Percentiles rank a stretch among this genome's conserved stretches.
Conservation (phyloP, 495 filamentous ascomycete species). For the Penicillium argentinense region DNA sequence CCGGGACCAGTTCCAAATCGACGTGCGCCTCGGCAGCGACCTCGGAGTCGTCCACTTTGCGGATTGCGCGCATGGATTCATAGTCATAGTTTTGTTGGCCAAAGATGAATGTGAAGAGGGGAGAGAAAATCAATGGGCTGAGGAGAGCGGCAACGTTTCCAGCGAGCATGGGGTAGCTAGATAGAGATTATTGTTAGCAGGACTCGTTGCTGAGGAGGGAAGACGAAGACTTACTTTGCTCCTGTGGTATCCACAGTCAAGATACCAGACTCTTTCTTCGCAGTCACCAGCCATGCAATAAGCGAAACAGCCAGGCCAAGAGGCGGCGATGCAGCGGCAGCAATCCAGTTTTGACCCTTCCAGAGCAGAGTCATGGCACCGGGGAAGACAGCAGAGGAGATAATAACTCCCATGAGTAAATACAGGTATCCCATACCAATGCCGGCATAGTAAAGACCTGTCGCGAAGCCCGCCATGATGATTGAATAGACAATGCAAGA, state of each 20-base stretch:
- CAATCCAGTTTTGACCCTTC: constrained; percentile 81
- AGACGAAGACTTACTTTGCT: constrained; percentile 54
- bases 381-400: constrained; percentile 81
- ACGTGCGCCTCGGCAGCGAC: constrained; percentile 65
- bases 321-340: constrained; percentile 69
- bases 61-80: constrained; percentile 79
- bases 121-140: constrained; percentile 76
- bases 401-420: constrained; percentile 89
- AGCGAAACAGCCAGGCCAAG: constrained; percentile 75
- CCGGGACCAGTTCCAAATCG: constrained; percentile 69
- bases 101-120: constrained; percentile 72
- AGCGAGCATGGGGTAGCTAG: constrained; percentile 78
- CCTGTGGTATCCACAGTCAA: constrained; percentile 77
- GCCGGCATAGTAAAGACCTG: constrained; percentile 71
- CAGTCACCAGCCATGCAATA: constrained; percentile 88
- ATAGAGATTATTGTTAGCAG: not conserved
- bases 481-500: constrained; percentile 75
- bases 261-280: constrained; percentile 71
- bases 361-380: constrained; percentile 80
- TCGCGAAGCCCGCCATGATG: constrained; percentile 82
- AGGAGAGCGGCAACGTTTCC: constrained; percentile 83
- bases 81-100: constrained; percentile 87
- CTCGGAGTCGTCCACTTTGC: constrained; percentile 80
- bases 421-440: constrained; percentile 78
- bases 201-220: not conserved